Evolutionary conservation across 2,329 filamentous ascomycete species (phyloP).

Genomic region (Colletotrichum trifolii): DNA sequence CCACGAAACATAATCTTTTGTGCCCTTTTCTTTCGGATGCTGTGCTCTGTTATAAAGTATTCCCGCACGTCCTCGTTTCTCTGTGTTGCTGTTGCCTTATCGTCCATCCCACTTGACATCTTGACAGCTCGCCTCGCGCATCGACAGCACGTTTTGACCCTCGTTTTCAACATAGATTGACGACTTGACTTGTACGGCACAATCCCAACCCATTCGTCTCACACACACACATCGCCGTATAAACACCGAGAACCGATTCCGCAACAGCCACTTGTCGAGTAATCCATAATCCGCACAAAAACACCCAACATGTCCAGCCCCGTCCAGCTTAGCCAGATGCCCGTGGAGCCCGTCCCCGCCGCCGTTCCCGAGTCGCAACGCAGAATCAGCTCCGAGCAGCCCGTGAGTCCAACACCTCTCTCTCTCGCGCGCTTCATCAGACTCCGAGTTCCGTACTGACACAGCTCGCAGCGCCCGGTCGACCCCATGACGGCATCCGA

Average conservation of each 20-base stretch:
- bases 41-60: constrained; percentile 16
- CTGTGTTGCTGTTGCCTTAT: neutral
- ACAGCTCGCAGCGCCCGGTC: constrained; percentile 42
- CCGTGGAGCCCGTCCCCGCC: constrained; percentile 46
- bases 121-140: neutral
- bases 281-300: constrained; percentile 12
- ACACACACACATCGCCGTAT: too few species aligned
- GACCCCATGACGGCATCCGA: constrained; percentile 49
- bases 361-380: constrained; percentile 39
- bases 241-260: neutral
- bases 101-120: neutral
- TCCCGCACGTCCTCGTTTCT: constrained; percentile 12
- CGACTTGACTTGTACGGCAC: too few species aligned
- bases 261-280: neutral
- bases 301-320: constrained; percentile 18
- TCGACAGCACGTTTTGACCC: neutral
- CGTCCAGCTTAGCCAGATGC: constrained; percentile 43
- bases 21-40: constrained; percentile 13
- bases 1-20: constrained; percentile 19
- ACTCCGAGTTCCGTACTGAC: neutral
- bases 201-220: too few species aligned
- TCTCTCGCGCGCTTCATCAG: neutral
- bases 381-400: constrained; percentile 47
- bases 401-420: constrained; percentile 42
- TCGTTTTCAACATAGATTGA: too few species aligned